Conservation (phyloP, 257 asterid genomes). For the Fraxinus pennsylvanica region DNA sequence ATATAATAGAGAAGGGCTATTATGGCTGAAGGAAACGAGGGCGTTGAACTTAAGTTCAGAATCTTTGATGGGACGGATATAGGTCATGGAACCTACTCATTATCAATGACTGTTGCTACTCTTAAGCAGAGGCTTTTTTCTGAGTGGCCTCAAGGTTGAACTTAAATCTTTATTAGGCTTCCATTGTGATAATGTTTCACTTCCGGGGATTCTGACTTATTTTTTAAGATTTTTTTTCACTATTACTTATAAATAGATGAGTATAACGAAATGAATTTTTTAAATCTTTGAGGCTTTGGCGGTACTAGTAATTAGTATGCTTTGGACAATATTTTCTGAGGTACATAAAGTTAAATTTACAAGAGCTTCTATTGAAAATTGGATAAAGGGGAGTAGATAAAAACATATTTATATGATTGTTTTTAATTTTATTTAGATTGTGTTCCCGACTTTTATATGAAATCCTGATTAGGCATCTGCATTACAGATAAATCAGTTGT, state of each 20-base stretch:
- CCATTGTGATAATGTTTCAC: not conserved
- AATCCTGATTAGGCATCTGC: not conserved
- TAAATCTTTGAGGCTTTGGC: not conserved
- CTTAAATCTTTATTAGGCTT: not conserved
- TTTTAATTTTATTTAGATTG: not conserved
- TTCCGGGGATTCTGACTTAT: not conserved
- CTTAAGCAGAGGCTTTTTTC: constrained; percentile 57
- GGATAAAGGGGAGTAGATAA: not conserved
- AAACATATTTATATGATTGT: not conserved
- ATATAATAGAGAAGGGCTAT: constrained; percentile 28
- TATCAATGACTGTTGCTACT: constrained; percentile 44
- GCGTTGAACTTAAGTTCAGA: constrained; percentile 62
- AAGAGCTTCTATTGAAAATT: not conserved
- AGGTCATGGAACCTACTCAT: constrained; percentile 50
- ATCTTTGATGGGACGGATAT: constrained; percentile 73
- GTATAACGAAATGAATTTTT: not conserved
- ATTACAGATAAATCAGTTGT: constrained; percentile 43
- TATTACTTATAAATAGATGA: not conserved
- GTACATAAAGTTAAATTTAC: not conserved
- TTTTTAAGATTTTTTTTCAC: not conserved
- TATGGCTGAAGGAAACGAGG: constrained; percentile 52
- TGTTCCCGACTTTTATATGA: not conserved
- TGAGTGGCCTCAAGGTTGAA: constrained; percentile 70
- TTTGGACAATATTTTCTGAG: not conserved
- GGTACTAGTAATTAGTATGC: not conserved